phyloP scores from a whole-genome alignment of 179 eudicot species.

The Heliamphora pulchella region DNA sequence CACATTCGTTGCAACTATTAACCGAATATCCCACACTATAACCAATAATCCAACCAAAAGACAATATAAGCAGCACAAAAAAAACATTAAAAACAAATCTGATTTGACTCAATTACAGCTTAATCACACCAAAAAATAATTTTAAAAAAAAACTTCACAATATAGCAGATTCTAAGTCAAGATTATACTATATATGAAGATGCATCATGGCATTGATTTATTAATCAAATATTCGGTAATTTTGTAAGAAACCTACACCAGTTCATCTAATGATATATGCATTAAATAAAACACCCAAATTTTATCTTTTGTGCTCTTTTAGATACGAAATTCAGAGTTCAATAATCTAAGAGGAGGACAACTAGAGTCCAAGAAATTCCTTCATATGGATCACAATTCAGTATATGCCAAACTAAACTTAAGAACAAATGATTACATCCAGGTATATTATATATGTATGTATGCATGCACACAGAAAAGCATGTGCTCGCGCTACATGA shows the following conservation, averaged over 20 bases:
- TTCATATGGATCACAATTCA: neutral
- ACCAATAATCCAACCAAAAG: constrained; percentile 9
- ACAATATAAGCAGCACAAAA: neutral
- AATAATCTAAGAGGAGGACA: neutral
- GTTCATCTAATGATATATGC: neutral
- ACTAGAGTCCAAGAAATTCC: neutral
- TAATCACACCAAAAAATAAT: neutral
- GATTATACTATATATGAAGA: neutral
- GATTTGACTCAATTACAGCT: neutral
- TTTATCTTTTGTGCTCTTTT: neutral
- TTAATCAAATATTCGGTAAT: no score
- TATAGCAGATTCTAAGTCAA: neutral
- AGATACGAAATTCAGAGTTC: neutral
- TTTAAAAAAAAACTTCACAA: neutral
- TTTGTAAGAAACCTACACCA: neutral
- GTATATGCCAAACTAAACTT: neutral
- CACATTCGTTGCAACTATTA: constrained; percentile 14
- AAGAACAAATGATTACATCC: neutral
- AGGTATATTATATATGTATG: no score
- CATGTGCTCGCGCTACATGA: neutral
- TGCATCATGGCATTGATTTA: no score
- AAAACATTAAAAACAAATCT: neutral
- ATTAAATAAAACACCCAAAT: neutral
- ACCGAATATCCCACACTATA: neutral
- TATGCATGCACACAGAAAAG: neutral